Evolutionary conservation across 768 basidiomycete species (phyloP), one percentile per base, ranked within the genome.

Genomic region (Suillus plorans): DNA sequence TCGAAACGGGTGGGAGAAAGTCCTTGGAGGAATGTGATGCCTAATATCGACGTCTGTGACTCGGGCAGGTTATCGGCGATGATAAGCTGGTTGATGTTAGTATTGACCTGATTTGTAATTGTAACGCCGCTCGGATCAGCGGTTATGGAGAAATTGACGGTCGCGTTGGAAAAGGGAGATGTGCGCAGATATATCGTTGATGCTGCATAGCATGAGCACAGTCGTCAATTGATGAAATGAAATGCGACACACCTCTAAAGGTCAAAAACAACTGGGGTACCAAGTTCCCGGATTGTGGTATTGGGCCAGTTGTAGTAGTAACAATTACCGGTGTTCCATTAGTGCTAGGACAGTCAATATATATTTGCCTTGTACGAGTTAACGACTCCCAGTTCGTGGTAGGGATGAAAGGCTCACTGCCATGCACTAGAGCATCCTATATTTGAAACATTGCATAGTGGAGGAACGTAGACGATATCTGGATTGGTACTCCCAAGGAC

Each of bases 221-320:
- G 39, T 5, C 18, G 20, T 31, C 45, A 25, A 74, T 49, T 73
- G 64, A 42, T 16, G 34, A 20, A 49, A 37, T 45, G 13, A 59
- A 52, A 13, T 25, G 13, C 37, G 18, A 22, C n/a, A 59, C 16
- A 85, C 86, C 86, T 77, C 78, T 79, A 74, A 87, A 85, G 39
- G 75, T 77, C 62, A 88, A 71, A 69, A 87, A 88, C 76, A 87
- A 77, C 64, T 88, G 87, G 2, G 86, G 86, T 64, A 85, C 73
- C 45, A 85, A 78, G 63, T 80, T 73, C 25, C 72, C 78, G 18
- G 80, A 74, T 47, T 73, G 74, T 45, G 79, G 69, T 68, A 78
- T 76, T 6, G 84, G 82, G 2, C 86, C 86, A 52, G 25, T 31
- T 55, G 53, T 55, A 36, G 72, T 66, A 22, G 84, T 83, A 44